Conservation (phyloP, 345 rosid species). For the Melastoma malabathricum region DNA sequence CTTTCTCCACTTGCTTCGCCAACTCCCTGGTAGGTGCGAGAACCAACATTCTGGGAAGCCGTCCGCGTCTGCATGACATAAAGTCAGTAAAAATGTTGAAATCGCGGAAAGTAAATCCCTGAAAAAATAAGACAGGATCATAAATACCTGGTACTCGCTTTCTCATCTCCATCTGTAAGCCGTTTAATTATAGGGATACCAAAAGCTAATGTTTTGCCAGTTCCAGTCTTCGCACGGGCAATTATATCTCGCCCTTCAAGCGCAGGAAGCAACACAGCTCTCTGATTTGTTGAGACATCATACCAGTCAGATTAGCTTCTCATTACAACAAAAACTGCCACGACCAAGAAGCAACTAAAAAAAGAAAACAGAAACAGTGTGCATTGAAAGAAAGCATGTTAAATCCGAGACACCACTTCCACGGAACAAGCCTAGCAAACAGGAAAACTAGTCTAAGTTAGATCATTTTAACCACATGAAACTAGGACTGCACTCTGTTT, state of each 20-base stretch:
- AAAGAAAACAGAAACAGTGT: no score
- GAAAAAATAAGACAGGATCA: no score
- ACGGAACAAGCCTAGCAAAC: no score
- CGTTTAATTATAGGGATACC: slow-evolving; percentile 84
- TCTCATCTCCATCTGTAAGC: slow-evolving; percentile 50
- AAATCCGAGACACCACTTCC: no score
- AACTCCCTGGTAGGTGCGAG: slow-evolving; percentile 86
- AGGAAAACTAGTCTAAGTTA: no score
- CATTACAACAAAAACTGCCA: background rate
- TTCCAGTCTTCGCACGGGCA: slow-evolving; percentile 98
- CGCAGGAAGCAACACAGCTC: slow-evolving; percentile 84
- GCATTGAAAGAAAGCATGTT: no score
- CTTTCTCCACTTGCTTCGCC: slow-evolving; percentile 96
- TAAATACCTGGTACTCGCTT: slow-evolving; percentile 32
- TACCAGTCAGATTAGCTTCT: background rate
- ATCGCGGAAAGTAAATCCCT: no score
- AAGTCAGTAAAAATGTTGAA: background rate
- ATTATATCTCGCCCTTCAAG: slow-evolving; percentile 79
- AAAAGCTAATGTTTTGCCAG: slow-evolving; percentile 97
- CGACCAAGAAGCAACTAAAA: no score
- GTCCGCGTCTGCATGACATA: slow-evolving; percentile 36
- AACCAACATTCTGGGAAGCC: slow-evolving; percentile 66
- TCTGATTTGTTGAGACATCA: slow-evolving; percentile 17
- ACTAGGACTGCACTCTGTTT: no score
- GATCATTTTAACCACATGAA: no score